A percentile compares a stretch with the other conserved stretches of the same genome.
These are phyloP conservation scores for Ustilago xerochloae DNA, from an alignment of 1,284 basidiomycete species.

Conservation along the genomic window DNA sequence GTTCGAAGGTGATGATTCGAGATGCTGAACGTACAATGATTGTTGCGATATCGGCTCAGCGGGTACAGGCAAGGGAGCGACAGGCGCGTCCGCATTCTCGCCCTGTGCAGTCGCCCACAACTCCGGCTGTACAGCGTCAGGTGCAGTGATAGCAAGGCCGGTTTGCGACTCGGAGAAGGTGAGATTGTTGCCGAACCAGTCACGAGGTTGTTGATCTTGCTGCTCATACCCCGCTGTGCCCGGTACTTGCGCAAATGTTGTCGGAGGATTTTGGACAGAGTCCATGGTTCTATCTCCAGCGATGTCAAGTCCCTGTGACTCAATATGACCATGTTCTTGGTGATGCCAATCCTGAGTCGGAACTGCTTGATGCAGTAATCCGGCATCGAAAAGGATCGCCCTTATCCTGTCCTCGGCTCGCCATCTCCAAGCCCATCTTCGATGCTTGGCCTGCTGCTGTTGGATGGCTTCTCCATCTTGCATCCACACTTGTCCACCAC, in stretches of 20 bases:
- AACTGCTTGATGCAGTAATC: slow-evolving; percentile 18
- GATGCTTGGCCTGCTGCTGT: slow-evolving; percentile 14
- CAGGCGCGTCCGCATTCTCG: neutral
- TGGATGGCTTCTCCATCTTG: slow-evolving; percentile 16
- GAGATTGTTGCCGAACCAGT: slow-evolving; percentile 9
- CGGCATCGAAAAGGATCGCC: slow-evolving; percentile 33
- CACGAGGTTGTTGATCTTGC: slow-evolving; percentile 5
- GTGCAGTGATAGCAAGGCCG: slow-evolving; percentile 27
- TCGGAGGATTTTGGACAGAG: neutral
- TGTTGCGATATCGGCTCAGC: neutral
- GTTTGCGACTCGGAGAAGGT: slow-evolving; percentile 22
- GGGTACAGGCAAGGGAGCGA: neutral
- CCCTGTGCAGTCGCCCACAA: slow-evolving; percentile 8
- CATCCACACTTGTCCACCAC: neutral
- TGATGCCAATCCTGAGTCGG: slow-evolving; percentile 11
- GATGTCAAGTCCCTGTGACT: neutral
- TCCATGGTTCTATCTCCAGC: neutral
- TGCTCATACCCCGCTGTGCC: neutral
- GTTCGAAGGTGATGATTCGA: slow-evolving; percentile 19
- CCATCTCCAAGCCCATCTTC: slow-evolving; percentile 38
- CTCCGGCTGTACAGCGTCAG: slow-evolving; percentile 30
- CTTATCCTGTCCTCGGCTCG: slow-evolving; percentile 46
- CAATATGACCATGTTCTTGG: neutral
- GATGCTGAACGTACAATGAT: slow-evolving; percentile 16
- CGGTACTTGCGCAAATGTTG: neutral